Percentiles rank a stretch among this genome's conserved stretches.
These are phyloP conservation scores for Amphicarpaea edgeworthii DNA, from an alignment of 306 rosid species.

Conservation along the genomic window DNA sequence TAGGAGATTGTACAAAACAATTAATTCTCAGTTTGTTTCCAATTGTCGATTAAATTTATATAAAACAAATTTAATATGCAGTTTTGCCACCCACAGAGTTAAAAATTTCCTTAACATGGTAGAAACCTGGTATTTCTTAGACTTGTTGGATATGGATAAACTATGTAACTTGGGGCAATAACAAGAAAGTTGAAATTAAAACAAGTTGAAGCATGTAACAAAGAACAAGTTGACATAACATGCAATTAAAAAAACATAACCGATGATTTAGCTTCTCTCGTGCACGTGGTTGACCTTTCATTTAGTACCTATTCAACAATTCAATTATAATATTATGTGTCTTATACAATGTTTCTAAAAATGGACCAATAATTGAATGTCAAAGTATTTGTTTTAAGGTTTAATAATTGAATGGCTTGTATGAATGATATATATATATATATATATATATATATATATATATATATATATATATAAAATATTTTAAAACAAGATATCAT, in stretches of 20 bases:
- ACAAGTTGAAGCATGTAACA: slow-evolving; percentile 18
- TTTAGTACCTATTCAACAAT: slow-evolving; percentile 14
- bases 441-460: too few species aligned
- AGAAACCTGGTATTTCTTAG: not conserved
- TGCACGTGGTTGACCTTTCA: slow-evolving; percentile 41
- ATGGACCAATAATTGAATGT: not conserved
- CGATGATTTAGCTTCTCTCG: slow-evolving; percentile 24
- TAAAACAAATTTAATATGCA: not conserved
- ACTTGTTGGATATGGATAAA: slow-evolving; percentile 17
- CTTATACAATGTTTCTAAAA: not conserved
- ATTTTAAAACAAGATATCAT: not conserved
- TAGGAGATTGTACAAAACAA: slow-evolving; percentile 21
- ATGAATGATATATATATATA: too few species aligned
- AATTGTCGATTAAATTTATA: not conserved
- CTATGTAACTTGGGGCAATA: not conserved
- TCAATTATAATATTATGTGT: not conserved
- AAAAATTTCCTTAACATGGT: slow-evolving; percentile 18
- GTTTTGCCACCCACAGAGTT: not conserved
- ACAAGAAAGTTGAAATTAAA: slow-evolving; percentile 21
- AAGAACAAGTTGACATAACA: slow-evolving; percentile 34
- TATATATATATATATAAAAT: too few species aligned
- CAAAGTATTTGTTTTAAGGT: not conserved
- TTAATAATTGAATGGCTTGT: not conserved
- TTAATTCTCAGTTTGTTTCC: not conserved
- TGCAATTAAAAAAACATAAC: slow-evolving; percentile 10